Evolutionary conservation across 805 yeast species (phyloP).

Genomic region (Vanderwaltozyma yarrowii): DNA sequence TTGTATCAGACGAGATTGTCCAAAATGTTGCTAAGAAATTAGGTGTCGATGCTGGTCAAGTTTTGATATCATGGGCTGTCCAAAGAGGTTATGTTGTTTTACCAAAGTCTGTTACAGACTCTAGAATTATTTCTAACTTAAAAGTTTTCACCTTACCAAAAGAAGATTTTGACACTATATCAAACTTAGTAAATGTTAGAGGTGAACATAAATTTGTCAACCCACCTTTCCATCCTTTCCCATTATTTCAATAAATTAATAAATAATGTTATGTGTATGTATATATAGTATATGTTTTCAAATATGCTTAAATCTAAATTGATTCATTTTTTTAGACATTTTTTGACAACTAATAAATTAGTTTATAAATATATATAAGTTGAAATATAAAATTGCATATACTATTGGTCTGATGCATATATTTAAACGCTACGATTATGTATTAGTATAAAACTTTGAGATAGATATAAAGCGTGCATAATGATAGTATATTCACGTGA

Average conservation of each 20-base stretch:
- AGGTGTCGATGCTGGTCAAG: constrained; percentile 41
- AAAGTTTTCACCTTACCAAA: constrained; percentile 31
- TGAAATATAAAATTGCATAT: too few relatives aligned
- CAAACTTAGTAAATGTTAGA: constrained; percentile 17
- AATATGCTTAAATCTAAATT: too few relatives aligned
- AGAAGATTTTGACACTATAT: constrained; percentile 34
- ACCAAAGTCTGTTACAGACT: constrained; percentile 64
- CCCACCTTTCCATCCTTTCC: constrained; percentile 20
- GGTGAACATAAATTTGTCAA: constrained; percentile 26
- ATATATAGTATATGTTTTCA: too few relatives aligned
- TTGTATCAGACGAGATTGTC: constrained; percentile 41
- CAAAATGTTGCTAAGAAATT: constrained; percentile 48
- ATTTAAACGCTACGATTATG: too few relatives aligned
- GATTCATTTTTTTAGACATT: too few relatives aligned
- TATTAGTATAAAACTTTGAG: too few relatives aligned
- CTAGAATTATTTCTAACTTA: constrained; percentile 41
- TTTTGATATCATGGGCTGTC: constrained; percentile 55
- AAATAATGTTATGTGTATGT: too few relatives aligned
- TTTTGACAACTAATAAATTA: too few relatives aligned
- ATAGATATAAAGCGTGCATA: too few relatives aligned
- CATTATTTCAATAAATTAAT: constrained; percentile 1
- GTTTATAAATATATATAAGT: too few relatives aligned
- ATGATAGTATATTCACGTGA: too few relatives aligned
- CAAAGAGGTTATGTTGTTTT: constrained; percentile 50
- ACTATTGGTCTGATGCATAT: too few relatives aligned